Percentiles rank a stretch among this genome's conserved stretches.
phyloP scores from a whole-genome alignment of 1,284 basidiomycete genomes.

The Nidula niveotomentosa region DNA sequence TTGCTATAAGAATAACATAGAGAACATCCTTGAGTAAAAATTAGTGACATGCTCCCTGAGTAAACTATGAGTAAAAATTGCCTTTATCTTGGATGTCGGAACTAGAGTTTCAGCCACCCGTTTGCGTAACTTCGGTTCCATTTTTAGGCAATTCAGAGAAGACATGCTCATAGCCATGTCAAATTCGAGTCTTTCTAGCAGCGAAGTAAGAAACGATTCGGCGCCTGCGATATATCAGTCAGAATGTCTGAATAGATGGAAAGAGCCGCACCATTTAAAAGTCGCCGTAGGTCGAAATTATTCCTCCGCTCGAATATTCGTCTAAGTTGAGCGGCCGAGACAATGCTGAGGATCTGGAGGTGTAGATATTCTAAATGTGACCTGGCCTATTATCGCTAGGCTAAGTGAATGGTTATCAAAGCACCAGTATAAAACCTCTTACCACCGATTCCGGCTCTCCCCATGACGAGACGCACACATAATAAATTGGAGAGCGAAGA shows the following conservation, averaged over 20 bases:
- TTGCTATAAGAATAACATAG: constrained; percentile 85
- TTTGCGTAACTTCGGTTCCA: constrained; percentile 70
- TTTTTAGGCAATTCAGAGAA: constrained; percentile 77
- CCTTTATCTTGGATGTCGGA: constrained; percentile 80
- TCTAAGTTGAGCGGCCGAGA: constrained; percentile 83
- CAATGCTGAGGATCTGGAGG: constrained; percentile 88
- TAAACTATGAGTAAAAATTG: constrained; percentile 23
- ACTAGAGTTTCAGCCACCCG: constrained; percentile 76
- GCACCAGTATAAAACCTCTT: constrained; percentile 37
- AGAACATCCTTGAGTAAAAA: constrained; percentile 69
- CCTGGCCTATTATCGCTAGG: constrained; percentile 75
- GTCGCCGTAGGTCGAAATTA: constrained; percentile 88
- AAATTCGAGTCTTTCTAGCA: constrained; percentile 71
- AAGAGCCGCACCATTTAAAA: constrained; percentile 81
- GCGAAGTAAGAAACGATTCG: constrained; percentile 75
- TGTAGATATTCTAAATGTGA: constrained; percentile 95
- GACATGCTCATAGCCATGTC: constrained; percentile 82
- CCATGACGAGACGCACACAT: constrained; percentile 89
- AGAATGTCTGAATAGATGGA: too few relatives aligned
- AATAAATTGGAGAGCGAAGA: constrained; percentile 86
- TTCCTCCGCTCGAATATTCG: constrained; percentile 85
- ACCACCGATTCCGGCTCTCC: constrained; percentile 93
- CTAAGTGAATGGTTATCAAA: constrained; percentile 21
- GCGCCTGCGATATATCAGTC: constrained; percentile 67
- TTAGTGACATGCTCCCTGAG: constrained; percentile 1